Evolutionary conservation across 306 rosid species (phyloP).

Genomic region (Malus asiatica): DNA sequence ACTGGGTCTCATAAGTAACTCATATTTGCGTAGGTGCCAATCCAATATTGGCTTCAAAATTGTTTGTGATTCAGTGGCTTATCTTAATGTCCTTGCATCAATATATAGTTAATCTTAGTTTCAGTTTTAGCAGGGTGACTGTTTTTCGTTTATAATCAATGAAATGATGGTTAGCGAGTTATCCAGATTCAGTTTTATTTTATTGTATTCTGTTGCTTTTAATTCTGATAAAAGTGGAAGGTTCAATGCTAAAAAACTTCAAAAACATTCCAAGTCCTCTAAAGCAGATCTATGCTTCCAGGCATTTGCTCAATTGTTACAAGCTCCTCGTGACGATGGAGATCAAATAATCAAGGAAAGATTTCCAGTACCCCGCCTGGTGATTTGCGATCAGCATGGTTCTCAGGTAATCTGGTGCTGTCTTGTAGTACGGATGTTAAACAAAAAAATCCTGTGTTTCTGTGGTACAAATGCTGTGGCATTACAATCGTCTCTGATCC

Average conservation of each 20-base stretch:
- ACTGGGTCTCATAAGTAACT: neutral
- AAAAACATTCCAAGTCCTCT: neutral
- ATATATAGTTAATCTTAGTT: neutral
- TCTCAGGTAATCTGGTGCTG: slow-evolving; percentile 62
- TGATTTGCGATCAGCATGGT: slow-evolving; percentile 93
- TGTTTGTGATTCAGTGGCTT: neutral
- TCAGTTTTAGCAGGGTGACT: neutral
- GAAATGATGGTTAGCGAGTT: neutral
- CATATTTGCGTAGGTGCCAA: neutral
- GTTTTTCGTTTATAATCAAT: neutral
- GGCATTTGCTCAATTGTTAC: slow-evolving; percentile 90
- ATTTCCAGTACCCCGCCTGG: slow-evolving; percentile 94
- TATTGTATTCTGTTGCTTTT: neutral
- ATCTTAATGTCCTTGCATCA: neutral
- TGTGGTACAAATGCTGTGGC: slow-evolving; percentile 1
- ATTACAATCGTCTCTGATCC: neutral
- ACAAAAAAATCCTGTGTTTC: neutral
- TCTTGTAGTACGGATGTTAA: neutral
- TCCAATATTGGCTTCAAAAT: no score
- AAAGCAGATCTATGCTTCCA: slow-evolving; percentile 25
- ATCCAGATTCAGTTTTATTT: neutral
- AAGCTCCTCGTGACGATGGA: slow-evolving; percentile 73
- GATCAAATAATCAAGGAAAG: slow-evolving; percentile 74
- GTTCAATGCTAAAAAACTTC: neutral
- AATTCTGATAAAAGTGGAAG: neutral